Evolutionary conservation across 495 filamentous ascomycete species (phyloP).

Genomic region (Emericellopsis terricola): DNA sequence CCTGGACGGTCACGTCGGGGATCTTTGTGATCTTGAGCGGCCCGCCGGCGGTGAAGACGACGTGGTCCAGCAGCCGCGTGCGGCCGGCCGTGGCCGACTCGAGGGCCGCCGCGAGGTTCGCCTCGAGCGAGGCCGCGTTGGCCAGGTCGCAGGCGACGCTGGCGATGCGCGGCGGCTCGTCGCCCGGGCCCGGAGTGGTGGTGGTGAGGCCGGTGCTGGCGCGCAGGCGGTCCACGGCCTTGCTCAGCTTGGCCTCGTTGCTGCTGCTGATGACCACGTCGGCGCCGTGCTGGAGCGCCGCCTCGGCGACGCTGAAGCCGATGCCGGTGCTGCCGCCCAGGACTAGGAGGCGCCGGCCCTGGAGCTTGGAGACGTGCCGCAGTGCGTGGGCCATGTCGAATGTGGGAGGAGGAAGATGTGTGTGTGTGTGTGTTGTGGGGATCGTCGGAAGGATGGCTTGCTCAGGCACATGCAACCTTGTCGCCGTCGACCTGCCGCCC

Average conservation of each 20-base stretch:
- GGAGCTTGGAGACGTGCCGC: too few relatives aligned
- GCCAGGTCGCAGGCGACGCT: constrained; percentile 35
- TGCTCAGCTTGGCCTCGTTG: constrained; percentile 17
- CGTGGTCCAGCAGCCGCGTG: constrained; percentile 32
- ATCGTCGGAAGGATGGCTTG: too few relatives aligned
- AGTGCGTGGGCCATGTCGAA: too few relatives aligned
- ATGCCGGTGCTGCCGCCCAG: constrained; percentile 39
- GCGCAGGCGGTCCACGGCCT: constrained; percentile 19
- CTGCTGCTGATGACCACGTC: constrained; percentile 37
- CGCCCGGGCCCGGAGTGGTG: too few relatives aligned
- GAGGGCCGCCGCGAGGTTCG: constrained; percentile 28
- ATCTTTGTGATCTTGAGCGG: constrained; percentile 16
- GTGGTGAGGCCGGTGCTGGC: constrained; percentile 15
- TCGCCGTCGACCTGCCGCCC: too few relatives aligned
- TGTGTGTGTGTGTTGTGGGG: too few relatives aligned
- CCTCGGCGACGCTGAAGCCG: constrained; percentile 35
- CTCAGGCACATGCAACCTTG: too few relatives aligned
- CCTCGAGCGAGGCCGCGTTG: constrained; percentile 19
- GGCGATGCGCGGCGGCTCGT: constrained; percentile 3
- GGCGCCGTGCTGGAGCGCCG: constrained; percentile 27
- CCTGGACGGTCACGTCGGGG: constrained; percentile 17
- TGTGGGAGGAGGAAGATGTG: too few relatives aligned
- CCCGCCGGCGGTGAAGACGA: constrained; percentile 42
- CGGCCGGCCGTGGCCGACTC: constrained; percentile 10
- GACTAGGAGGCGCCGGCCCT: constrained; percentile 25